Conservation (phyloP, 805 yeast genomes). For the Yarrowia sp. region DNA sequence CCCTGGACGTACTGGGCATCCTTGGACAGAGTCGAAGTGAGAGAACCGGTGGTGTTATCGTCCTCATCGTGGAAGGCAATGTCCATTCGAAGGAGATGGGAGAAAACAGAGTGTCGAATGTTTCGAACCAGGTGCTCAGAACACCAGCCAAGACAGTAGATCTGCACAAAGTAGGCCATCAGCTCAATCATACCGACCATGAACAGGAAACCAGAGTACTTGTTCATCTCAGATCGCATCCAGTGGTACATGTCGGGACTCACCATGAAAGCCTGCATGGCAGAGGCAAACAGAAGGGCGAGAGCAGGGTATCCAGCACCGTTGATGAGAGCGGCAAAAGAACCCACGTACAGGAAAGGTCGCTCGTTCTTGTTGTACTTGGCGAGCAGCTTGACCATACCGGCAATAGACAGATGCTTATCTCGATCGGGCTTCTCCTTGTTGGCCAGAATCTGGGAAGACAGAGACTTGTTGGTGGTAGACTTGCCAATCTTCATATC, state of each 20-base stretch:
- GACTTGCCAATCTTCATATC: conserved; percentile 33
- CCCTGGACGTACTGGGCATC: conserved; percentile 54
- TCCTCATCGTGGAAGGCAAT: conserved; percentile 51
- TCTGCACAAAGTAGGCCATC: conserved; percentile 44
- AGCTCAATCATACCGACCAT: conserved; percentile 50
- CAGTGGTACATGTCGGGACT: conserved; percentile 46
- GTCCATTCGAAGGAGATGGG: conserved; percentile 51
- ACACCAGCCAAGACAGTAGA: conserved; percentile 45
- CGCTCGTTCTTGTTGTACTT: conserved; percentile 46
- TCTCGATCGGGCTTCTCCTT: conserved; percentile 28
- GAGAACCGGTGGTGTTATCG: conserved; percentile 52
- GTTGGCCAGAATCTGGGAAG: conserved; percentile 41
- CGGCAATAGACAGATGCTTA: conserved; percentile 25
- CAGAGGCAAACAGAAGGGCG: conserved; percentile 52
- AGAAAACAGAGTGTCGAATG: conserved; percentile 49
- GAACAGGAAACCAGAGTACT: conserved; percentile 49
- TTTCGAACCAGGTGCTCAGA: conserved; percentile 49
- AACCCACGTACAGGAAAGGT: conserved; percentile 45
- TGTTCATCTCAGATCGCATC: conserved; percentile 51
- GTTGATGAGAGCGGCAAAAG: conserved; percentile 45
- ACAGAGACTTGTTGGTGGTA: conserved; percentile 42
- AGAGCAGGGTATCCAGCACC: conserved; percentile 53
- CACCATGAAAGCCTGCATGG: conserved; percentile 50
- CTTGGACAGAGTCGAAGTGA: conserved; percentile 51
- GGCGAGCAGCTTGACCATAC: conserved; percentile 43